Conservation (phyloP, 352 stramenopile species). For the Globisporangium orthogonon region DNA sequence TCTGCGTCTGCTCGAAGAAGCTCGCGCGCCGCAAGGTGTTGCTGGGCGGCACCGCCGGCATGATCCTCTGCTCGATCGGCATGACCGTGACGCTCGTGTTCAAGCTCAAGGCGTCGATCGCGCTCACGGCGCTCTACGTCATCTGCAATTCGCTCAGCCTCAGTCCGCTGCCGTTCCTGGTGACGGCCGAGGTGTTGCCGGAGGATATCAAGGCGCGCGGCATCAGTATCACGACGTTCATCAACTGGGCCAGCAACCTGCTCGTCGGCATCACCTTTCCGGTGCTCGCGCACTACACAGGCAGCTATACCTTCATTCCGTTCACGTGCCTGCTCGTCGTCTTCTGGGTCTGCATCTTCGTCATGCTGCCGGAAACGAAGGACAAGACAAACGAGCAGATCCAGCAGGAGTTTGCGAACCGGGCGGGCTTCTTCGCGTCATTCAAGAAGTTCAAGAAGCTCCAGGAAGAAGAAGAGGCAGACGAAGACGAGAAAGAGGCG, state of each 20-base stretch:
- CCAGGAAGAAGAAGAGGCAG: conserved; percentile 7
- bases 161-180: conserved; percentile 34
- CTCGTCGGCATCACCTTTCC: conserved; percentile 36
- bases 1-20: conserved; percentile 24
- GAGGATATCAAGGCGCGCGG: conserved; percentile 20
- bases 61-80: conserved; percentile 38
- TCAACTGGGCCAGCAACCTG: conserved; percentile 41
- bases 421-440: conserved; percentile 14
- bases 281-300: conserved; percentile 24
- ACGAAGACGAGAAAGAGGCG: not conserved
- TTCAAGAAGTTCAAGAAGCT: conserved; percentile 27
- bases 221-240: conserved; percentile 29
- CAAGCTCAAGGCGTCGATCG: conserved; percentile 26
- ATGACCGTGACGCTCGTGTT: conserved; percentile 42
- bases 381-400: conserved; percentile 56
- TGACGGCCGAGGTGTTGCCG: conserved; percentile 28
- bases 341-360: conserved; percentile 21
- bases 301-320: conserved; percentile 29
- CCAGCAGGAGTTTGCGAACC: conserved; percentile 24
- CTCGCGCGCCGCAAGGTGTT: conserved; percentile 55
- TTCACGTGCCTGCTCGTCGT: conserved; percentile 28
- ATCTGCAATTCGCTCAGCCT: conserved; percentile 35
- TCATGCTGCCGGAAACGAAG: conserved; percentile 40
- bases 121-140: conserved; percentile 46
- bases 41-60: conserved; percentile 30